Percentiles rank a stretch among this genome's conserved stretches.
These are phyloP conservation scores for Eutrema salsugineum DNA, from an alignment of 441 rosid species.

Conservation along the genomic window DNA sequence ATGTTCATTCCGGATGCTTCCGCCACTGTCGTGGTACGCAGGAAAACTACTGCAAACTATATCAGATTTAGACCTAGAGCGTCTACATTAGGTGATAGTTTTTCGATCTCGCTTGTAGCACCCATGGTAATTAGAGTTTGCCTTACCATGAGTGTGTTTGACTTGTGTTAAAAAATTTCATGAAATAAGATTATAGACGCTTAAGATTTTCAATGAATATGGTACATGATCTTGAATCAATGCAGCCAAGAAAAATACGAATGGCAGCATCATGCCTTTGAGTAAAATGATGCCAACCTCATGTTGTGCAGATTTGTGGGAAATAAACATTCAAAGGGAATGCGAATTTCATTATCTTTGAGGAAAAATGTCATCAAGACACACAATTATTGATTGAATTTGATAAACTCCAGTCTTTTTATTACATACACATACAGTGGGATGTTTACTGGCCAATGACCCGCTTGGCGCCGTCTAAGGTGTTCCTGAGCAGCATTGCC, in stretches of 20 bases:
- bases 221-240: background rate
- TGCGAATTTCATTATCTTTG: background rate
- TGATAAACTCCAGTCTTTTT: background rate
- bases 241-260: background rate
- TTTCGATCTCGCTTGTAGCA: background rate
- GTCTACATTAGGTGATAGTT: background rate
- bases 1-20: background rate
- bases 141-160: background rate
- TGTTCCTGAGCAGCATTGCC: constrained; percentile 84
- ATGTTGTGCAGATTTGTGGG: background rate
- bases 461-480: constrained; percentile 79
- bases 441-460: constrained; percentile 39
- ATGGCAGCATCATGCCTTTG: background rate
- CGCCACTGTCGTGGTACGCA: background rate
- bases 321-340: background rate
- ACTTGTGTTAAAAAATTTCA: background rate
- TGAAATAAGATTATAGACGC: background rate
- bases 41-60: background rate
- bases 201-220: background rate
- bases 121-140: background rate
- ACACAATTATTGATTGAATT: background rate
- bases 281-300: background rate
- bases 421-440: background rate
- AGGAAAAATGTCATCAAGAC: background rate
- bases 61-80: constrained; percentile 10